Conservation (phyloP, 352 stramenopile genomes). For the Phytopythium vexans region DNA sequence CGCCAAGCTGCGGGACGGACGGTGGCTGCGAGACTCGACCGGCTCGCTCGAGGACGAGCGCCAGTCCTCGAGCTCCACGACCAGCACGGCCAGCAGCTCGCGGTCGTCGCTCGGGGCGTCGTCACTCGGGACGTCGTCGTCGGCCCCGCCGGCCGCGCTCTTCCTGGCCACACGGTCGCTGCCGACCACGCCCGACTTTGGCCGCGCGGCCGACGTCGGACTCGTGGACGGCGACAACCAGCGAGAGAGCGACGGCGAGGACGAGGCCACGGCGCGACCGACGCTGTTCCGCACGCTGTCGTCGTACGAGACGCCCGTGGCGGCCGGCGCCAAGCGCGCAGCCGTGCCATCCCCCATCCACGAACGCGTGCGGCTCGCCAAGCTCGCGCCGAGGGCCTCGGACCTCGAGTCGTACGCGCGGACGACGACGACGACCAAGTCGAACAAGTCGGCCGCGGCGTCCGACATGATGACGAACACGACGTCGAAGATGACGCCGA, state of each 20-base stretch:
- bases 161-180: constrained; percentile 34
- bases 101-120: constrained; percentile 10
- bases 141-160: neutral
- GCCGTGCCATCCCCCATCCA: constrained; percentile 61
- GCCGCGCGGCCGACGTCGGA: constrained; percentile 11
- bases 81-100: constrained; percentile 35
- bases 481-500: neutral
- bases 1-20: constrained; percentile 68
- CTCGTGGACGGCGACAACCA: constrained; percentile 21
- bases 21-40: constrained; percentile 45
- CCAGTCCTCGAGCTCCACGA: constrained; percentile 29
- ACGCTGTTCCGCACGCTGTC: constrained; percentile 70
- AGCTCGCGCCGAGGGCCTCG: constrained; percentile 36
- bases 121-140: too few species aligned
- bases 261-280: constrained; percentile 36
- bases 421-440: constrained; percentile 1
- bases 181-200: constrained; percentile 43
- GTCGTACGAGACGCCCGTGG: constrained; percentile 76
- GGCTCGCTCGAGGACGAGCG: constrained; percentile 23
- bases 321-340: constrained; percentile 46
- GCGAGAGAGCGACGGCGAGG: constrained; percentile 31
- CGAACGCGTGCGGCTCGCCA: constrained; percentile 57
- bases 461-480: constrained; percentile 9
- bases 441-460: neutral
- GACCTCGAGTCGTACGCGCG: constrained; percentile 58